Evolutionary conservation across 768 basidiomycete genomes (phyloP).

Genomic region (Collybia sp.): DNA sequence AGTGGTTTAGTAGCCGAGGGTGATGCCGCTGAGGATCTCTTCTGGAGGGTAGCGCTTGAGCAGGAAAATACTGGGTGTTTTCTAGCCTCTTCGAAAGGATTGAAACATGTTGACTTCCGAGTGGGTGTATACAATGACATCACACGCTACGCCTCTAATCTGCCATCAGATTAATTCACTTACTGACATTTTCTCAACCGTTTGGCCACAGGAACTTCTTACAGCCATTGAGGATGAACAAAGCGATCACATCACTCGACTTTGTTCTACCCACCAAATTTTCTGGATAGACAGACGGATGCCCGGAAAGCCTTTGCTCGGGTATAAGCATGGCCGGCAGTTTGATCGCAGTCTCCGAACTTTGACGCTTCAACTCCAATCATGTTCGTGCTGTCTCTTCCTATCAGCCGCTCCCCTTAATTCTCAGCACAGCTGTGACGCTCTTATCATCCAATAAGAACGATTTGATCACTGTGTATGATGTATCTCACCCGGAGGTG

Average conservation of each 20-base stretch:
- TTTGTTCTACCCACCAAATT: conserved; percentile 58
- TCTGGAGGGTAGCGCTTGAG: conserved; percentile 50
- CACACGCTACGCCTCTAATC: neutral
- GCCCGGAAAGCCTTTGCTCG: conserved; percentile 52
- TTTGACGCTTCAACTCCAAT: conserved; percentile 28
- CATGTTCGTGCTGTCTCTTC: conserved; percentile 18
- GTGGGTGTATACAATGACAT: conserved; percentile 31
- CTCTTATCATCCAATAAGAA: conserved; percentile 59
- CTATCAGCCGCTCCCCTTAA: neutral
- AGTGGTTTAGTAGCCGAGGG: neutral
- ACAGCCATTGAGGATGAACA: conserved; percentile 48
- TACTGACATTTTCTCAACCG: conserved; percentile 28
- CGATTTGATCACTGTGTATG: conserved; percentile 57
- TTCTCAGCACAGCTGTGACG: conserved; percentile 38
- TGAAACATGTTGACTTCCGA: conserved; percentile 50
- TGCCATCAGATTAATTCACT: conserved; percentile 22
- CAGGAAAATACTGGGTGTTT: conserved; percentile 31
- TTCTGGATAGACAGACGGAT: conserved; percentile 69
- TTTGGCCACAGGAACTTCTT: conserved; percentile 31
- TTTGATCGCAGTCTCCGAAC: conserved; percentile 54
- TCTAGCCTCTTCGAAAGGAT: conserved; percentile 38
- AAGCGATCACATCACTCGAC: conserved; percentile 39
- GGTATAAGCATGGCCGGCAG: conserved; percentile 54
- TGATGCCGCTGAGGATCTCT: conserved; percentile 20
- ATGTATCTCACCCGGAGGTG: conserved; percentile 41